Conservation (phyloP, 768 basidiomycete genomes). For the Russula olivacea region DNA sequence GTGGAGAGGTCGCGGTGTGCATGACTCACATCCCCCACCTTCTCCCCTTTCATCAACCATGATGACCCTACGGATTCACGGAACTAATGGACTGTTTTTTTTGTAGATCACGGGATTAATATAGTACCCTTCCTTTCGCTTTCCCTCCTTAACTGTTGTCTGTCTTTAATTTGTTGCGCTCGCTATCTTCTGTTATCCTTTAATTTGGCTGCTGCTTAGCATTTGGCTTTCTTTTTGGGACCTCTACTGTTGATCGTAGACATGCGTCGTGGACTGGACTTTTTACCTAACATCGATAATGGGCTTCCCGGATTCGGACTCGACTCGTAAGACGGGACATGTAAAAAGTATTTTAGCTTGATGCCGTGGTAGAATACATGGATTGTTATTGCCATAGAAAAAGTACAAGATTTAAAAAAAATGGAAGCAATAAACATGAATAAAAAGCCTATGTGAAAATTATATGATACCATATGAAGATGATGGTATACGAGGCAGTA, state of each 20-base stretch:
- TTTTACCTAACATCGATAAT: not conserved
- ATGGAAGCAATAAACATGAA: conserved; percentile 17
- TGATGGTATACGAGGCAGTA: not conserved
- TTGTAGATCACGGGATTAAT: not conserved
- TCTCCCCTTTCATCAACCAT: not conserved
- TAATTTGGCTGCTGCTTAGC: not conserved
- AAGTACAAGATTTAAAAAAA: conserved; percentile 6
- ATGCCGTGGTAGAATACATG: conserved; percentile 9
- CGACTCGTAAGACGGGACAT: too few species aligned
- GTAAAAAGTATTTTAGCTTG: too few species aligned
- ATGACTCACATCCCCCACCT: not conserved
- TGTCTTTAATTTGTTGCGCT: not conserved
- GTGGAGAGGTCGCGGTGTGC: not conserved
- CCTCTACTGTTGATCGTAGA: not conserved
- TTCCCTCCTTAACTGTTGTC: not conserved
- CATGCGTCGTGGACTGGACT: not conserved
- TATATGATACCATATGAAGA: not conserved
- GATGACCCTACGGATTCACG: not conserved
- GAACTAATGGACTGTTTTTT: not conserved
- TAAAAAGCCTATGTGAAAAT: not conserved
- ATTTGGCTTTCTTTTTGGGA: not conserved
- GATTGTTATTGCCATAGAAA: not conserved
- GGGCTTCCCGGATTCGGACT: not conserved
- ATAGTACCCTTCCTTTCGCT: not conserved
- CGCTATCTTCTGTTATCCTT: not conserved